Conservation (phyloP, 2,329 filamentous ascomycete genomes). For the Arthrobotrys conoides region DNA sequence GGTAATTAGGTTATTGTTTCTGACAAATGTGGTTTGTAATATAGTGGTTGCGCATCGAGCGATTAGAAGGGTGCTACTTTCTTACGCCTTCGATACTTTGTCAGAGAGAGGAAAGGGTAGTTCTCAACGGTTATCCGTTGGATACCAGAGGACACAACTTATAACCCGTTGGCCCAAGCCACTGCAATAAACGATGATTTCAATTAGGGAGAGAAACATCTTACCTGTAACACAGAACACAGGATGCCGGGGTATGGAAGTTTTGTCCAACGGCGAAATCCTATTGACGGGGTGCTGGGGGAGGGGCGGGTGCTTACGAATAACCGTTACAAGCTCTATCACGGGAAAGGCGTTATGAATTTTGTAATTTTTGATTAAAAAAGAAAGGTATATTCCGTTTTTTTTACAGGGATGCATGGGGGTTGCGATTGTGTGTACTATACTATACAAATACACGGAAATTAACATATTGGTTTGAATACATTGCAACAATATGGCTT, state of each 20-base stretch:
- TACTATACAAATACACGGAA: neutral
- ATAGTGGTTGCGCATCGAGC: conserved; percentile 51
- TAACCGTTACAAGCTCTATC: neutral
- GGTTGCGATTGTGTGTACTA: conserved; percentile 3
- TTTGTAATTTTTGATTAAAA: neutral
- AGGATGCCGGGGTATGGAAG: neutral
- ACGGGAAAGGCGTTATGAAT: neutral
- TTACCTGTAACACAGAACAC: neutral
- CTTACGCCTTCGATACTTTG: neutral
- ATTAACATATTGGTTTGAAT: neutral
- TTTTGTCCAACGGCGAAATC: conserved; percentile 1
- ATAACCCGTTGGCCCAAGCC: neutral
- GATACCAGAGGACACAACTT: conserved; percentile 4
- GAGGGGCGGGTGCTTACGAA: neutral
- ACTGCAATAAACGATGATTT: neutral
- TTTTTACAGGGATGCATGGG: conserved; percentile 12
- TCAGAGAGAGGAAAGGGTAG: neutral
- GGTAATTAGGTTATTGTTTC: neutral
- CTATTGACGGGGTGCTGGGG: neutral
- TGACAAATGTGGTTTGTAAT: conserved; percentile 20
- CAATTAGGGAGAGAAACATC: no score
- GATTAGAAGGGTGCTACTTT: conserved; percentile 14
- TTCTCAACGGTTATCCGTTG: conserved; percentile 24
- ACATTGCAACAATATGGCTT: neutral
- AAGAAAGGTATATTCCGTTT: conserved; percentile 26